phyloP scores from a whole-genome alignment of 2,329 filamentous ascomycete genomes.

The Macrophomina phaseolina region DNA sequence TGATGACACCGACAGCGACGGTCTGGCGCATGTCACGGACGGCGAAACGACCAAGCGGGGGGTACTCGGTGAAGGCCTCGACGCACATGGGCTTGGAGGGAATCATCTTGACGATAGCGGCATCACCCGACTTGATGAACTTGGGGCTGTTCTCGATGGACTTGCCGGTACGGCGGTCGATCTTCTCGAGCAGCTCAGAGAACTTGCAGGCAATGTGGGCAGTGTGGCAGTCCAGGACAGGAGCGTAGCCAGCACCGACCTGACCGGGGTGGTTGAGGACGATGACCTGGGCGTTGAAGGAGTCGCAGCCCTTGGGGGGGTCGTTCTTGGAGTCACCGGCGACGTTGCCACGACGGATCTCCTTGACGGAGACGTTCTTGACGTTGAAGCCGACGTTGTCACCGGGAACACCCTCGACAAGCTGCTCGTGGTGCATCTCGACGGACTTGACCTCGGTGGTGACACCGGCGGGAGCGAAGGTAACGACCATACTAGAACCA shows the following conservation, averaged over 20 bases:
- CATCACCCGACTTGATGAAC: constrained; percentile 99
- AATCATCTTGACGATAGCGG: constrained; percentile 99
- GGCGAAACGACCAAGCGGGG: constrained; percentile 99
- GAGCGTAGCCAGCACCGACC: constrained; percentile 98
- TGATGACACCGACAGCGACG: constrained; percentile 82
- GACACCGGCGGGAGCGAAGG: constrained; percentile 97
- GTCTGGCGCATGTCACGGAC: constrained; percentile 89
- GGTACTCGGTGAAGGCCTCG: constrained; percentile 99
- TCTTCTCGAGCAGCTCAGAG: constrained; percentile 99
- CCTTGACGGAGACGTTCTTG: constrained; percentile 99
- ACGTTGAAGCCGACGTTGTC: constrained; percentile 99
- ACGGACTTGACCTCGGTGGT: constrained; percentile 99
- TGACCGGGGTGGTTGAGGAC: constrained; percentile 99
- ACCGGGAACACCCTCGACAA: constrained; percentile 90
- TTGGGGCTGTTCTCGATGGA: constrained; percentile 89
- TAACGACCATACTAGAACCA: constrained; percentile 90
- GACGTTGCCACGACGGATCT: constrained; percentile 99
- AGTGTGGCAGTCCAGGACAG: constrained; percentile 99
- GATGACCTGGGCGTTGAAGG: constrained; percentile 99
- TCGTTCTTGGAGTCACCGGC: constrained; percentile 99
- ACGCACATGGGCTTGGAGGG: constrained; percentile 99
- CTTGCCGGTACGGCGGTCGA: constrained; percentile 99
- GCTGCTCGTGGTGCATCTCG: constrained; percentile 99
- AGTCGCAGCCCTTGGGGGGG: constrained; percentile 84
- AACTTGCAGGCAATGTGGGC: constrained; percentile 99